A percentile compares a stretch with the other conserved stretches of the same genome.
phyloP scores from a whole-genome alignment of 2,329 filamentous ascomycete species.

The Penicillium griseofulvum region DNA sequence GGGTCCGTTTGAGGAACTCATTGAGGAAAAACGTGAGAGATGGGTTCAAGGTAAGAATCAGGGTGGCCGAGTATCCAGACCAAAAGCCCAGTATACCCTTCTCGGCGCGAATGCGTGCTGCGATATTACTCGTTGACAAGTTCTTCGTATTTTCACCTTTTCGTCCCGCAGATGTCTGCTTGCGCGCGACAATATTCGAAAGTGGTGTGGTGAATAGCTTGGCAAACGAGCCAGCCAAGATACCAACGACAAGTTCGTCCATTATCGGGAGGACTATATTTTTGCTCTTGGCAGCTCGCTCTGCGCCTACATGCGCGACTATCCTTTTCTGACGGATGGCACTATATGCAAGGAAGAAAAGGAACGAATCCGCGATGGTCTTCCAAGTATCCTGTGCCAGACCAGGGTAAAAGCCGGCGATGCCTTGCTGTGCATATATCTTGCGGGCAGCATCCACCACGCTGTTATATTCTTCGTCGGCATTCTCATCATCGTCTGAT shows the following conservation, averaged over 20 bases:
- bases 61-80: conserved; percentile 79
- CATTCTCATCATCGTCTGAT: conserved; percentile 50
- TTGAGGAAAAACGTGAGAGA: conserved; percentile 83
- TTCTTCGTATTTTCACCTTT: conserved; percentile 10
- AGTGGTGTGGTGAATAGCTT: conserved; percentile 77
- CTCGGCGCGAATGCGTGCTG: conserved; percentile 62
- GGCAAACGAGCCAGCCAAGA: conserved; percentile 68
- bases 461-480: conserved; percentile 58
- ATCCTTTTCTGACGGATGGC: conserved; percentile 51
- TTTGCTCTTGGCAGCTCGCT: conserved; percentile 23
- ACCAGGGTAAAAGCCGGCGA: conserved; percentile 69
- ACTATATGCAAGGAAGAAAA: conserved; percentile 83
- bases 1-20: conserved; percentile 62
- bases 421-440: conserved; percentile 71
- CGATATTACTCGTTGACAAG: conserved; percentile 55
- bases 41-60: conserved; percentile 81
- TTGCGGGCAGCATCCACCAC: conserved; percentile 67
- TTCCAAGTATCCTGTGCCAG: conserved; percentile 64
- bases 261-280: conserved; percentile 54
- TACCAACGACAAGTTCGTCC: conserved; percentile 71
- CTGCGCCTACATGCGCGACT: conserved; percentile 30
- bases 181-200: conserved; percentile 76
- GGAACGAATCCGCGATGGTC: conserved; percentile 70
- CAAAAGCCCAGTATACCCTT: conserved; percentile 75
- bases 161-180: conserved; percentile 63